Percentiles rank a stretch among this genome's conserved stretches.
Evolutionary conservation across 768 basidiomycete species (phyloP).

Genomic region (Podaxis mareebaensis): DNA sequence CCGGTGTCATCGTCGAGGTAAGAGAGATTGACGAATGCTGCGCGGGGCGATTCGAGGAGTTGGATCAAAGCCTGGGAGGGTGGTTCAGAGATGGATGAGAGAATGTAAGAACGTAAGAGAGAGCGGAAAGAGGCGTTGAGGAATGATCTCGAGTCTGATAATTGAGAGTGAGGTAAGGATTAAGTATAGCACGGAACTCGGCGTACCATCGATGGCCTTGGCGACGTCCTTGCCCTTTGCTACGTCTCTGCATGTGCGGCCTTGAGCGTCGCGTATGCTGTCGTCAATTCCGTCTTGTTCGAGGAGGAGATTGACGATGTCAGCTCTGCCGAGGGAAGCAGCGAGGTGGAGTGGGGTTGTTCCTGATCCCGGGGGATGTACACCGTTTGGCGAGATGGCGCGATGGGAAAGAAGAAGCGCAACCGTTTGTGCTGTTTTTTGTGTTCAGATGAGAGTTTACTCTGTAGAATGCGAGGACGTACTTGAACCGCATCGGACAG

Average conservation of each 20-base stretch:
- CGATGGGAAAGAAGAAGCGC: slow-evolving; percentile 68
- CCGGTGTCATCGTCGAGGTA: slow-evolving; percentile 82
- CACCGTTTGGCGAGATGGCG: slow-evolving; percentile 76
- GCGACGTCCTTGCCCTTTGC: slow-evolving; percentile 68
- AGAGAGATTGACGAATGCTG: slow-evolving; percentile 71
- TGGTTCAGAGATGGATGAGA: slow-evolving; percentile 46
- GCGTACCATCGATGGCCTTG: slow-evolving; percentile 68
- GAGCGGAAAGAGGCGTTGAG: slow-evolving; percentile 76
- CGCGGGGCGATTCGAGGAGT: slow-evolving; percentile 71
- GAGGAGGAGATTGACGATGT: slow-evolving; percentile 74
- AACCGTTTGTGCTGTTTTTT: slow-evolving; percentile 60
- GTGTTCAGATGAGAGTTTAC: no score
- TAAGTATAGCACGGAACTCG: no score
- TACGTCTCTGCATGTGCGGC: slow-evolving; percentile 70
- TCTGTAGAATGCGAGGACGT: neutral
- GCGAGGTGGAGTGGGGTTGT: slow-evolving; percentile 72
- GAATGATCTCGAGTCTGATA: slow-evolving; percentile 72
- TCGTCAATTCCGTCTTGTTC: slow-evolving; percentile 84
- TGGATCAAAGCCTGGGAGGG: slow-evolving; percentile 48
- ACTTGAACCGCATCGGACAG: slow-evolving; percentile 75
- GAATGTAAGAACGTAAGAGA: slow-evolving; percentile 69
- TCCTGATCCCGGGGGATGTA: slow-evolving; percentile 72
- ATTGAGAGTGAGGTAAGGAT: neutral
- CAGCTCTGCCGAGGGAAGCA: slow-evolving; percentile 68
- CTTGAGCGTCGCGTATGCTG: slow-evolving; percentile 63